These are phyloP conservation scores for Trypethelium eluteriae DNA, from an alignment of 495 filamentous ascomycete genomes.

Conservation along the genomic window DNA sequence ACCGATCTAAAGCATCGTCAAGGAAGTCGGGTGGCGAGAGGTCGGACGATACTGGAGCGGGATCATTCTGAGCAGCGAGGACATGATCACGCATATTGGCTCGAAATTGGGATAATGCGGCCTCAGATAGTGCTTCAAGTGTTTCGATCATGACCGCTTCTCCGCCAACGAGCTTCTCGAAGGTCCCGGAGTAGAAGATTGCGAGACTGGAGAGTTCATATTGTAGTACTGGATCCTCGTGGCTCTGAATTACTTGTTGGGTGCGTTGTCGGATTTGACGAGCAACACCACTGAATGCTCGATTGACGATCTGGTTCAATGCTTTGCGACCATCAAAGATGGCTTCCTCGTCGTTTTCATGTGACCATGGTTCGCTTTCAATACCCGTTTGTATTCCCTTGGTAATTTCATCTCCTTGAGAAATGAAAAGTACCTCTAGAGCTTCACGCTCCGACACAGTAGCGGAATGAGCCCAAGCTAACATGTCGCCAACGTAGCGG, in stretches of 20 bases:
- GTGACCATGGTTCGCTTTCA: slow-evolving; percentile 80
- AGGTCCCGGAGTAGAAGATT: slow-evolving; percentile 80
- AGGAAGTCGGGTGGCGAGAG: slow-evolving; percentile 79
- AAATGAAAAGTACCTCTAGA: slow-evolving; percentile 81
- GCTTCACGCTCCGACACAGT: slow-evolving; percentile 90
- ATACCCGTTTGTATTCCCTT: slow-evolving; percentile 76
- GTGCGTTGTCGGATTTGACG: slow-evolving; percentile 72
- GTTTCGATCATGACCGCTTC: slow-evolving; percentile 63
- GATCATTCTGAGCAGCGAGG: slow-evolving; percentile 55
- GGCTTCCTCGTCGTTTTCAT: slow-evolving; percentile 45
- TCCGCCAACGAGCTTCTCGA: slow-evolving; percentile 65
- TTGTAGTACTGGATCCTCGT: slow-evolving; percentile 79
- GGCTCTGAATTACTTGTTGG: slow-evolving; percentile 83
- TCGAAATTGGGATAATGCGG: slow-evolving; percentile 76
- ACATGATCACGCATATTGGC: slow-evolving; percentile 70
- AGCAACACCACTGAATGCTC: slow-evolving; percentile 71
- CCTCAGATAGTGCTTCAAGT: slow-evolving; percentile 59
- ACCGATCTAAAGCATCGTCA: slow-evolving; percentile 64
- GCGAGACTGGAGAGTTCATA: slow-evolving; percentile 87
- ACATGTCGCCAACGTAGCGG: slow-evolving; percentile 93
- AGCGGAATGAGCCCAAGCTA: slow-evolving; percentile 92
- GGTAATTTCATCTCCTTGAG: slow-evolving; percentile 84
- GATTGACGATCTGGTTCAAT: slow-evolving; percentile 79
- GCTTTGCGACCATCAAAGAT: slow-evolving; percentile 77
- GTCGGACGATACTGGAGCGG: slow-evolving; percentile 54